Evolutionary conservation across 139 green algal species (phyloP).

Genomic region (Chlamydomonas schloesseri): DNA sequence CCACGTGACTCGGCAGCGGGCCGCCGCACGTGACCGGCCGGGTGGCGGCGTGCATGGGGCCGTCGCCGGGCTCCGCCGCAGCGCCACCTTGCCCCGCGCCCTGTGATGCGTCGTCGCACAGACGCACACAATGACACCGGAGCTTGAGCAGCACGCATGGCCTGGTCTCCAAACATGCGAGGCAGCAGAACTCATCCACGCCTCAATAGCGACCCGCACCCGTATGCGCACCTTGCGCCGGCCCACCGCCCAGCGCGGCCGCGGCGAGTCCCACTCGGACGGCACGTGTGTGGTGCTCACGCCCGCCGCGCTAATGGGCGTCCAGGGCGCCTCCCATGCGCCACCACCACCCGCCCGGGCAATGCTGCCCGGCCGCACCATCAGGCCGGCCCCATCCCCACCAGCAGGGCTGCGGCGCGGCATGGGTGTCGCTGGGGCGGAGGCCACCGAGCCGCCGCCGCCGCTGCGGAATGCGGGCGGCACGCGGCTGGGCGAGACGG

Average conservation of each 20-base stretch:
- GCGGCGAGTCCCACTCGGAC: neutral
- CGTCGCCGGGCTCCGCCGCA: neutral
- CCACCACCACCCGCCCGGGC: too few species aligned
- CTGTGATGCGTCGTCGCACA: too few species aligned
- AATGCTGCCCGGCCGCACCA: too few species aligned
- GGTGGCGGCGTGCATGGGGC: neutral
- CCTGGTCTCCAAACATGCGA: too few species aligned
- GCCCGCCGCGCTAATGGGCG: neutral
- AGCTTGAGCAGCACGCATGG: too few species aligned
- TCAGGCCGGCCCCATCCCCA: too few species aligned
- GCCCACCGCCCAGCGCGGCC: neutral
- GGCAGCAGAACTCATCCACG: too few species aligned
- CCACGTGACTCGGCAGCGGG: neutral
- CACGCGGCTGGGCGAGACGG: neutral
- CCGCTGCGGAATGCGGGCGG: too few species aligned
- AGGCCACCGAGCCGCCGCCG: neutral
- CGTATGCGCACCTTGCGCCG: neutral
- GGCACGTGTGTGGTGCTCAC: conserved; percentile 16
- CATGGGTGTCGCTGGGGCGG: neutral
- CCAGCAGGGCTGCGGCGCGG: too few species aligned
- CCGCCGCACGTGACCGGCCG: conserved; percentile 7
- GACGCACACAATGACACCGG: too few species aligned
- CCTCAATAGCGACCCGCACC: too few species aligned
- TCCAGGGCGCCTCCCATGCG: neutral
- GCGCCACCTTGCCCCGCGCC: too few species aligned